Percentiles rank a stretch among this genome's conserved stretches.
Conservation (phyloP, 176 grass and related monocot species). For the Hyparrhenia diplandra region DNA sequence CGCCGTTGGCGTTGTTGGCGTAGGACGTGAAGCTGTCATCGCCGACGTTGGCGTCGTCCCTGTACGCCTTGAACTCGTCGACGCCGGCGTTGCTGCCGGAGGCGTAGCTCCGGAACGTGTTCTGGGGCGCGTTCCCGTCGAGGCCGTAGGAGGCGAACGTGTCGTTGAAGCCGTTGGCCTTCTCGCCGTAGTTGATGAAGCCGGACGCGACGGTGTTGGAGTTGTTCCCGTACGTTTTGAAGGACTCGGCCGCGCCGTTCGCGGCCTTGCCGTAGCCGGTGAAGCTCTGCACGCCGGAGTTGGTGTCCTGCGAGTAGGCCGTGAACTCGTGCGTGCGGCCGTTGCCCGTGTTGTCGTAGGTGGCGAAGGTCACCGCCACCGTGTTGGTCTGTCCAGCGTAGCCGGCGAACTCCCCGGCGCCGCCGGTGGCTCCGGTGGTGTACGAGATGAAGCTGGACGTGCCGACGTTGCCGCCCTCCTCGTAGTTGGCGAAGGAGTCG, state of each 20-base stretch:
- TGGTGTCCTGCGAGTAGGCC: constrained; percentile 44
- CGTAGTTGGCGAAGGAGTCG: constrained; percentile 52
- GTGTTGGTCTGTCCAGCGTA: constrained; percentile 41
- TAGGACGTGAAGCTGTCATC: constrained; percentile 60
- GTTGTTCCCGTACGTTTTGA: constrained; percentile 45
- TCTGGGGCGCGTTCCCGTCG: constrained; percentile 38
- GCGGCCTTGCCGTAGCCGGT: constrained; percentile 32
- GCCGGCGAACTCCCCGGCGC: constrained; percentile 23
- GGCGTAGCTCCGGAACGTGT: constrained; percentile 50
- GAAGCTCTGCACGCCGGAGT: constrained; percentile 50
- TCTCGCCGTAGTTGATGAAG: constrained; percentile 49
- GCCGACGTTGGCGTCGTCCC: constrained; percentile 41
- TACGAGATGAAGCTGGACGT: constrained; percentile 55
- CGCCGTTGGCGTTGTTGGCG: constrained; percentile 43
- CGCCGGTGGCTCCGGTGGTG: constrained; percentile 33
- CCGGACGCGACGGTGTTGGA: constrained; percentile 44
- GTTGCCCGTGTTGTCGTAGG: constrained; percentile 44
- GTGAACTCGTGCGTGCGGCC: constrained; percentile 32
- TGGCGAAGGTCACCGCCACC: constrained; percentile 26
- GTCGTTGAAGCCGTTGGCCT: constrained; percentile 41
- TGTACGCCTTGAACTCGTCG: constrained; percentile 50
- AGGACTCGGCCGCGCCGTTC: constrained; percentile 32
- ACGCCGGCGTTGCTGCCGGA: constrained; percentile 42
- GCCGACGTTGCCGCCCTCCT: constrained; percentile 31
- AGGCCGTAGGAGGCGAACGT: constrained; percentile 36